These are phyloP conservation scores for Pichia phayaonensis DNA, from an alignment of 805 yeast genomes.

Conservation along the genomic window DNA sequence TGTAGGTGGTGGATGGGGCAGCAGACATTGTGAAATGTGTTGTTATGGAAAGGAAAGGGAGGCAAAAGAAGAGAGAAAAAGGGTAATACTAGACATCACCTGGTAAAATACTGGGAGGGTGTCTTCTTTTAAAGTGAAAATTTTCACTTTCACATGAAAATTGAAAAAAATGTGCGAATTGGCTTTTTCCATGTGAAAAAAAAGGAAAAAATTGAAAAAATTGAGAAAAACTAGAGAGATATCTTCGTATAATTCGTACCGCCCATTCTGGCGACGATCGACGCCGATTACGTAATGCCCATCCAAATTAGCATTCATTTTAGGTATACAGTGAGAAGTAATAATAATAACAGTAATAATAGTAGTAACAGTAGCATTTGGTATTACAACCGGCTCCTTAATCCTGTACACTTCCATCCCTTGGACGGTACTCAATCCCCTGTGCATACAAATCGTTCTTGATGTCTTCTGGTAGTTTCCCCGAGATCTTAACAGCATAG, in stretches of 20 bases:
- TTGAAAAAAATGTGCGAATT: not conserved
- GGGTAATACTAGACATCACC: not conserved
- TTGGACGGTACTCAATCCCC: conserved; percentile 82
- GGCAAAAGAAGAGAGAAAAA: not conserved
- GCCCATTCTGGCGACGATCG: not conserved
- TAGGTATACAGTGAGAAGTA: not conserved
- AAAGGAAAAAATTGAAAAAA: too few relatives aligned
- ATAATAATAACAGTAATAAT: too few relatives aligned
- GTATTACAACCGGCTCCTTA: conserved; percentile 6
- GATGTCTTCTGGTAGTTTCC: conserved; percentile 83
- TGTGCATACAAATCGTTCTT: conserved; percentile 62
- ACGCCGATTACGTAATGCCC: not conserved
- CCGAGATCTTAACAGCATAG: conserved; percentile 90
- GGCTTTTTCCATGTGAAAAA: not conserved
- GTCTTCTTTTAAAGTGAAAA: not conserved
- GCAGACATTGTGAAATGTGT: conserved; percentile 38
- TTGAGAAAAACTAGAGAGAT: too few relatives aligned
- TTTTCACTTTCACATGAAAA: not conserved
- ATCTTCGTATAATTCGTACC: not conserved
- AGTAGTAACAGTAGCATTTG: too few relatives aligned
- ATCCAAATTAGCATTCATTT: not conserved
- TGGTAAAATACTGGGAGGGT: not conserved
- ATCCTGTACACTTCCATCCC: conserved; percentile 72
- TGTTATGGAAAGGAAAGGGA: not conserved
- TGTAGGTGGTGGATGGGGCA: conserved; percentile 66